Conservation (phyloP, 1,284 basidiomycete genomes). For the Wallemia hederae region DNA sequence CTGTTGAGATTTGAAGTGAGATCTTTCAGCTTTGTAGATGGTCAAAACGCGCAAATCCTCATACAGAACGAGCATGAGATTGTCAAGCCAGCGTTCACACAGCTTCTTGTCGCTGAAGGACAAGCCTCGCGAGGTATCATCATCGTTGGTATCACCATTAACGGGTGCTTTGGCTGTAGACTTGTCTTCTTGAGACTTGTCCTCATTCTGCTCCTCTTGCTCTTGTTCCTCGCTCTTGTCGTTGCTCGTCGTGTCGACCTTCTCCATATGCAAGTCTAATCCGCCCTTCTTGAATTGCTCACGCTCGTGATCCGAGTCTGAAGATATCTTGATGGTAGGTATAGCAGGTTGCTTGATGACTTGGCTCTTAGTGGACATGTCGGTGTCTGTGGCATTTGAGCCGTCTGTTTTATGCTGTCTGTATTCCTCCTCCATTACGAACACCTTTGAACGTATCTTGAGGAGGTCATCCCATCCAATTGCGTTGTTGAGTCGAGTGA, state of each 20-base stretch:
- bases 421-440: constrained; percentile 99
- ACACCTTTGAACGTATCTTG: constrained; percentile 70
- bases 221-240: constrained; percentile 4
- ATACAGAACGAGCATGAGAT: constrained; percentile 42
- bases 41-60: constrained; percentile 99
- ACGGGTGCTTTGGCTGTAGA: neutral
- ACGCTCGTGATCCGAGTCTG: constrained; percentile 34
- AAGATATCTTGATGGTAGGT: constrained; percentile 67
- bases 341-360: constrained; percentile 19
- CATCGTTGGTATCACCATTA: constrained; percentile 3
- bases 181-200: neutral
- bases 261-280: neutral
- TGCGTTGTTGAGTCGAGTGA: constrained; percentile 63
- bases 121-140: constrained; percentile 24
- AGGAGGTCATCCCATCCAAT: constrained; percentile 98
- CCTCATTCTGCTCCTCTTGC: constrained; percentile 3
- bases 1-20: constrained; percentile 91
- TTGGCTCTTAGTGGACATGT: constrained; percentile 4
- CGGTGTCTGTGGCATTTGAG: constrained; percentile 25
- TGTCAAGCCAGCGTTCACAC: constrained; percentile 94
- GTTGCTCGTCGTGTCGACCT: constrained; percentile 15
- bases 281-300: constrained; percentile 16
- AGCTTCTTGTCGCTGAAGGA: constrained; percentile 88
- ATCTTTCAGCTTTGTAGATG: constrained; percentile 95
- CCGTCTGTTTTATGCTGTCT: constrained; percentile 32